A percentile compares a stretch with the other conserved stretches of the same genome.
These are phyloP conservation scores for Ceriops decandra DNA, from an alignment of 345 rosid genomes.

Conservation along the genomic window DNA sequence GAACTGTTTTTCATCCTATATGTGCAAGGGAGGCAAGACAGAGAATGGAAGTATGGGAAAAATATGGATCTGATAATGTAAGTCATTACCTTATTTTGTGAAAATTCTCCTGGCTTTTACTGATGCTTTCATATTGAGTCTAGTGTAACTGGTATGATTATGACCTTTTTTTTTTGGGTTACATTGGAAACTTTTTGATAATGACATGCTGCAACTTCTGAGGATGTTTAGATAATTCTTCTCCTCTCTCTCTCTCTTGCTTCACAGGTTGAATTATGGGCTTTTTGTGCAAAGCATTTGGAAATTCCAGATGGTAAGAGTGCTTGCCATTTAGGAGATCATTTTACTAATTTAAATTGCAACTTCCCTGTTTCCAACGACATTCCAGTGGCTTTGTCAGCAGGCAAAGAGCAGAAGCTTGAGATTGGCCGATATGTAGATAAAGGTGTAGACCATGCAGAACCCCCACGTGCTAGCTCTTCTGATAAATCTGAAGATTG, in stretches of 20 bases:
- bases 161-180: too few relatives aligned
- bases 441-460: conserved; percentile 36
- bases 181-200: too few relatives aligned
- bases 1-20: conserved; percentile 86
- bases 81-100: conserved; percentile 30
- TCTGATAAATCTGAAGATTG: conserved; percentile 52
- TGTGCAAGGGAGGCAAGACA: conserved; percentile 97
- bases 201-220: too few relatives aligned
- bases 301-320: conserved; percentile 35
- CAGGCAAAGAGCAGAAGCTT: conserved; percentile 33
- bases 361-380: conserved; percentile 26
- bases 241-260: neutral
- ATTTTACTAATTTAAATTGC: conserved; percentile 23
- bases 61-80: conserved; percentile 69
- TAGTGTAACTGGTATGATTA: too few relatives aligned
- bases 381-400: conserved; percentile 11
- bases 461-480: conserved; percentile 33
- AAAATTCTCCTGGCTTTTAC: neutral
- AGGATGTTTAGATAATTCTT: neutral
- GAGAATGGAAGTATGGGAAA: conserved; percentile 94
- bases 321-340: conserved; percentile 30
- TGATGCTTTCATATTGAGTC: too few relatives aligned
- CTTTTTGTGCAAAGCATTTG: conserved; percentile 92
- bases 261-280: conserved; percentile 83
- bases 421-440: conserved; percentile 47